Conservation (phyloP, 768 basidiomycete species). For the Rhizopogon salebrosus region DNA sequence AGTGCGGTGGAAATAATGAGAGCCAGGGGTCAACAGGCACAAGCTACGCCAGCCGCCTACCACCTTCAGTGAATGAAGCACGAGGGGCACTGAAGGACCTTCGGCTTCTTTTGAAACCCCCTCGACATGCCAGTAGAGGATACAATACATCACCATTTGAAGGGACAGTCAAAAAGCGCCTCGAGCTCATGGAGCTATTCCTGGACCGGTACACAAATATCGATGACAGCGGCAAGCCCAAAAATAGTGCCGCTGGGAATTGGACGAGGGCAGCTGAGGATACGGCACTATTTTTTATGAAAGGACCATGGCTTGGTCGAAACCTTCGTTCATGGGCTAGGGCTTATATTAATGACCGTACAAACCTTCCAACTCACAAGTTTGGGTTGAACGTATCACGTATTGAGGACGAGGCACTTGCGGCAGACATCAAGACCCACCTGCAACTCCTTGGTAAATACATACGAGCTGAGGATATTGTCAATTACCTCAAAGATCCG, state of each 20-base stretch:
- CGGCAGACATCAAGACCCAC: constrained; percentile 16
- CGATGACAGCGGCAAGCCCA: not conserved
- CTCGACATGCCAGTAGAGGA: not conserved
- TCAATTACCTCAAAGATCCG: constrained; percentile 6
- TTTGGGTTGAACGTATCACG: constrained; percentile 23
- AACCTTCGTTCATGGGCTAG: constrained; percentile 1
- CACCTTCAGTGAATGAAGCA: constrained; percentile 1
- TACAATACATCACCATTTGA: not conserved
- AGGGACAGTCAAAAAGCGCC: not conserved
- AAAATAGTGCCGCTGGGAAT: not conserved
- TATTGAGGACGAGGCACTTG: constrained; percentile 26
- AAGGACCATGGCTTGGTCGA: constrained; percentile 5
- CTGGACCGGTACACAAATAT: not conserved
- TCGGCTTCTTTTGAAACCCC: not conserved
- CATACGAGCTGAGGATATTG: constrained; percentile 18
- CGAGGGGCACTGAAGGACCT: not conserved
- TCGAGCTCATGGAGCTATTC: constrained; percentile 1
- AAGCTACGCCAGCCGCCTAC: not conserved
- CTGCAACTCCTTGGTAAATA: constrained; percentile 14
- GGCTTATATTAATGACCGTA: constrained; percentile 17
- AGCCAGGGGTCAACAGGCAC: not conserved
- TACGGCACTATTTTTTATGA: constrained; percentile 1
- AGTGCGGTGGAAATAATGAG: not conserved
- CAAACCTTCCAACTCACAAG: constrained; percentile 22
- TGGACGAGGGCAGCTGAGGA: constrained; percentile 4